These are phyloP conservation scores for Clarkia xantiana DNA, from an alignment of 345 rosid species.

Conservation along the genomic window DNA sequence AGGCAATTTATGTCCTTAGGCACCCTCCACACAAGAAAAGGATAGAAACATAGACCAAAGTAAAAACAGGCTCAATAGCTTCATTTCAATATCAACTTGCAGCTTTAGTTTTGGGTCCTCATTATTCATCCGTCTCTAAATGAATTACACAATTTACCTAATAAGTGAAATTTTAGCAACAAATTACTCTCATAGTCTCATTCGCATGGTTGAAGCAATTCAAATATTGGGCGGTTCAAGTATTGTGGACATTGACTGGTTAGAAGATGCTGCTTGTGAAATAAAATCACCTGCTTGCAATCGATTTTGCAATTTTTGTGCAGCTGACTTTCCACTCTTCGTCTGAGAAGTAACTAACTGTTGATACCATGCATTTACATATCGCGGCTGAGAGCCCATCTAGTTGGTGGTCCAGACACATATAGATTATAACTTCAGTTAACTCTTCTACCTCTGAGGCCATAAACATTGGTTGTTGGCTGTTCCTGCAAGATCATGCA, in stretches of 20 bases:
- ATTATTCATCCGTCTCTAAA: too few relatives aligned
- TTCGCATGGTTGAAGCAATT: too few relatives aligned
- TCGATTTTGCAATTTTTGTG: conserved; percentile 41
- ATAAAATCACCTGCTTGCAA: conserved; percentile 47
- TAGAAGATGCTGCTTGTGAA: background rate
- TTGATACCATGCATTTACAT: conserved; percentile 33
- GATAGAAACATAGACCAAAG: conserved; percentile 5
- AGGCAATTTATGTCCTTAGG: conserved; percentile 70
- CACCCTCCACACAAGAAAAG: conserved; percentile 31
- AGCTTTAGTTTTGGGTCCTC: too few relatives aligned
- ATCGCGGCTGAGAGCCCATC: conserved; percentile 43
- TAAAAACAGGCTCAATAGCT: background rate
- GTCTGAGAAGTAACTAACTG: conserved; percentile 46
- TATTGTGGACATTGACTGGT: too few relatives aligned
- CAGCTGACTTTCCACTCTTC: conserved; percentile 63
- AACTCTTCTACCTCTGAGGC: conserved; percentile 51
- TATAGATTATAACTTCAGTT: conserved; percentile 26
- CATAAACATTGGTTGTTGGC: conserved; percentile 24
- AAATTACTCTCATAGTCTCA: too few relatives aligned
- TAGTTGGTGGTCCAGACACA: conserved; percentile 52
- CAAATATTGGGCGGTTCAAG: too few relatives aligned
- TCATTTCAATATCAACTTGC: too few relatives aligned
- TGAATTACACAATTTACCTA: too few relatives aligned
- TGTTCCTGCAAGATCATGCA: conserved; percentile 27
- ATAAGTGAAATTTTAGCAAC: too few relatives aligned